Evolutionary conservation across 306 rosid species (phyloP), one percentile per base, ranked within the genome.

Genomic region (Ormosia emarginata): DNA sequence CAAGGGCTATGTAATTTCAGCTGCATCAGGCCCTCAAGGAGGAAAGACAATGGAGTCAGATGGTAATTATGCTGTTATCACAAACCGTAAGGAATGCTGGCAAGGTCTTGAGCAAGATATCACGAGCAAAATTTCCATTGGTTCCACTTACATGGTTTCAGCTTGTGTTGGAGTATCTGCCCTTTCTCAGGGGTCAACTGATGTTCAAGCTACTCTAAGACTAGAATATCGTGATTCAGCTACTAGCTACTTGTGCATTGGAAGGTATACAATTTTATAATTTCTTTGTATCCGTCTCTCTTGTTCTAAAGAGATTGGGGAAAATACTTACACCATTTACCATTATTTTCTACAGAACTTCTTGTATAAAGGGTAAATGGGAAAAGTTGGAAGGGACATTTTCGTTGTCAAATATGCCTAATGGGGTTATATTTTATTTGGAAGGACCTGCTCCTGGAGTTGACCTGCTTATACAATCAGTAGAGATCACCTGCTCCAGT

Each of bases 21-120:
- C 87, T 4, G 70, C 81, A 71, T 66, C 90, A 34, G 88, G 82
- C 34, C 29, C 82, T 87, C 82, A 63, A 39, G 80, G 84, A 44
- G 91, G 79, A 59, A 29, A 37, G 36, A 72, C 81, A 13, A 68
- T 58, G 58, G 83, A 64, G 52, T 72, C 67, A 2, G 74, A 53
- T 29, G 79, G 80, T 30, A 89, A 81, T 50, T 88, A 87, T 82
- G 97, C 88, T 41, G 94, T 93, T 83, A 93, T 91, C 29, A 82
- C 88, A 0, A 67, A 92, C 62, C 90, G 98, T 17, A 89, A 83
- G 29, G 95, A 93, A 87, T 77, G 92, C 81, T 96, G 99, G 99
- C 99, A 96, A 82, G 99, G 99, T 37, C 89, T 90, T 72, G 99
- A 90, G 87, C 99, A 93, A 87, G 97, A 93, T 50, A 92, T 96